Conservation (phyloP, 495 filamentous ascomycete genomes). For the Darksidea phi region DNA sequence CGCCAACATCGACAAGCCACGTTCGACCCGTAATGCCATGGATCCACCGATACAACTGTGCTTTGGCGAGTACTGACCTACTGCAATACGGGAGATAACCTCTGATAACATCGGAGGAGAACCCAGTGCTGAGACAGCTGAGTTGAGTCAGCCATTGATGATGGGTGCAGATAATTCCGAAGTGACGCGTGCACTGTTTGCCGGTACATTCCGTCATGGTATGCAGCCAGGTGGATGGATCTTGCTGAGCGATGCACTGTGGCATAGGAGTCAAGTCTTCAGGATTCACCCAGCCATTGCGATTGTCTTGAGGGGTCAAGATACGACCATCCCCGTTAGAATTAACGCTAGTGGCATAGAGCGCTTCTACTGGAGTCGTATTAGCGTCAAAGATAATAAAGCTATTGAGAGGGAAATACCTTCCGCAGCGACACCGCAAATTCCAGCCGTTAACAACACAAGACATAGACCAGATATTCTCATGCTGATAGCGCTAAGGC, state of each 20-base stretch:
- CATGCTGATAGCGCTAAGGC: no score
- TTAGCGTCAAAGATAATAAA: no score
- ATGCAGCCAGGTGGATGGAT: slow-evolving; percentile 18
- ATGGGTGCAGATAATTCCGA: slow-evolving; percentile 22
- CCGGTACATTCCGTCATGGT: slow-evolving; percentile 20
- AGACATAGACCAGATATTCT: no score
- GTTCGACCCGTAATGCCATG: slow-evolving; percentile 14
- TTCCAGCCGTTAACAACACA: no score
- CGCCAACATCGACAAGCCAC: slow-evolving; percentile 26
- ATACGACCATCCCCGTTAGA: no score
- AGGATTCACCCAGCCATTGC: slow-evolving; percentile 19
- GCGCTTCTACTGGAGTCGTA: no score
- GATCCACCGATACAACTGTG: slow-evolving; percentile 23
- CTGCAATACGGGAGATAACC: slow-evolving; percentile 15
- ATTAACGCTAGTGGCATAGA: no score
- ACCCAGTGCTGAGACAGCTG: slow-evolving; percentile 25
- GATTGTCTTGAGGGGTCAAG: slow-evolving; percentile 15
- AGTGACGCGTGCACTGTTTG: slow-evolving; percentile 20
- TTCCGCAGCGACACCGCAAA: no score
- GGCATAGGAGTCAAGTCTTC: slow-evolving; percentile 23
- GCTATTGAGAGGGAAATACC: no score
- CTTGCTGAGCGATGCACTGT: slow-evolving; percentile 27
- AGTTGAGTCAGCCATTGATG: slow-evolving; percentile 27
- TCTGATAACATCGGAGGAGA: slow-evolving; percentile 17
- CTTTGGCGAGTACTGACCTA: slow-evolving; percentile 22